Conservation (phyloP, 192 early-diverging fungal genomes). For the Podila horticola region DNA sequence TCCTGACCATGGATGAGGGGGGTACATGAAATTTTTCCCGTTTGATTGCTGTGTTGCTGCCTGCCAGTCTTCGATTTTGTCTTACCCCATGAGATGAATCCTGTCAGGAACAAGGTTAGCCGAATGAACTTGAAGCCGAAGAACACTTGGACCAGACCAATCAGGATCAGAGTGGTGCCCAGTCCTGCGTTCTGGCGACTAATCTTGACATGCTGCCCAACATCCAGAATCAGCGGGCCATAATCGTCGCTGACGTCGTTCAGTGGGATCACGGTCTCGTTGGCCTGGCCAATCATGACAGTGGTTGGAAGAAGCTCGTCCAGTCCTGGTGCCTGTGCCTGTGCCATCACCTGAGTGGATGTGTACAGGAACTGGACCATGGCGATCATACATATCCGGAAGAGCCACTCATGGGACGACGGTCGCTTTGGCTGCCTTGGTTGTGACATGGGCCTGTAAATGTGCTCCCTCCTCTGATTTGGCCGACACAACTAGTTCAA, state of each 20-base stretch:
- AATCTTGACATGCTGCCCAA: conserved; percentile 25
- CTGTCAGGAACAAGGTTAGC: conserved; percentile 27
- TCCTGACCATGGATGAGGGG: no score
- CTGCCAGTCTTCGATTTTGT: neutral
- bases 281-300: neutral
- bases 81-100: conserved; percentile 47
- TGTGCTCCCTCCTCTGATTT: no score
- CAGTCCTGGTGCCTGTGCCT: no score
- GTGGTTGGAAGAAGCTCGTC: neutral
- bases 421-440: no score
- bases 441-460: no score
- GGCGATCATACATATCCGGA: neutral
- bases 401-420: no score
- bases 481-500: no score
- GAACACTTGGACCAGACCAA: conserved; percentile 26
- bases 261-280: neutral
- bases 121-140: conserved; percentile 44
- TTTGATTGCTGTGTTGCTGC: neutral
- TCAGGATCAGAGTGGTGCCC: conserved; percentile 19
- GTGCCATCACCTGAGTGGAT: neutral
- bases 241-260: neutral
- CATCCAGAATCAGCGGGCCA: conserved; percentile 22
- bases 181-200: conserved; percentile 16
- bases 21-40: neutral
- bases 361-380: neutral